Evolutionary conservation across 2,329 filamentous ascomycete species (phyloP).

Genomic region (Alternaria sp.): DNA sequence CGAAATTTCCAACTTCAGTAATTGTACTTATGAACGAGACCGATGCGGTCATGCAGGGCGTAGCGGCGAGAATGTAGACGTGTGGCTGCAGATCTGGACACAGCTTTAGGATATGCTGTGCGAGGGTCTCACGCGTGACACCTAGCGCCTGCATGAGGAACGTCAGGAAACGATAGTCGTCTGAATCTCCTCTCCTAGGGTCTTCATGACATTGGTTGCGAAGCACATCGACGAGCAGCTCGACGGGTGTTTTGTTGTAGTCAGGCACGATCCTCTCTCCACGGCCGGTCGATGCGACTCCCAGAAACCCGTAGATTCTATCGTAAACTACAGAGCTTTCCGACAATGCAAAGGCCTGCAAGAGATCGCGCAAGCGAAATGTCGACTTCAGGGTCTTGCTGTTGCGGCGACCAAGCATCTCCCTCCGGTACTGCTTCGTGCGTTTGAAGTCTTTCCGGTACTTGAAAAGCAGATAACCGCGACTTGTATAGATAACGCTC

Average conservation of each 20-base stretch:
- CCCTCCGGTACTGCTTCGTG: constrained; percentile 10
- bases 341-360: constrained; percentile 15
- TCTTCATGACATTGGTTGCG: constrained; percentile 13
- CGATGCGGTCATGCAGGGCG: constrained; percentile 9
- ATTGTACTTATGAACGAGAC: constrained; percentile 14
- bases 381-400: constrained; percentile 8
- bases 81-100: constrained; percentile 3
- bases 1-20: constrained; percentile 6
- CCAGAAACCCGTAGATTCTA: constrained; percentile 19
- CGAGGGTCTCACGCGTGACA: constrained; percentile 13
- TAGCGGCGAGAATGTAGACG: constrained; percentile 12
- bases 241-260: constrained; percentile 13
- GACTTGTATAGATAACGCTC: constrained; percentile 1
- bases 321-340: constrained; percentile 18
- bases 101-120: constrained; percentile 10
- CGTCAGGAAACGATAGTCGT: constrained; percentile 14
- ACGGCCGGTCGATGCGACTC: constrained; percentile 12
- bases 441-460: constrained; percentile 17
- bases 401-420: constrained; percentile 13
- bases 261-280: constrained; percentile 16
- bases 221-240: constrained; percentile 22
- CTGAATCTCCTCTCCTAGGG: background rate
- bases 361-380: constrained; percentile 18
- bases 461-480: constrained; percentile 16
- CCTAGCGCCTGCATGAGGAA: constrained; percentile 15